Percentiles rank a stretch among this genome's conserved stretches.
Evolutionary conservation across 192 early-diverging fungal genomes (phyloP).

Genomic region (Gonapodya prolifera): DNA sequence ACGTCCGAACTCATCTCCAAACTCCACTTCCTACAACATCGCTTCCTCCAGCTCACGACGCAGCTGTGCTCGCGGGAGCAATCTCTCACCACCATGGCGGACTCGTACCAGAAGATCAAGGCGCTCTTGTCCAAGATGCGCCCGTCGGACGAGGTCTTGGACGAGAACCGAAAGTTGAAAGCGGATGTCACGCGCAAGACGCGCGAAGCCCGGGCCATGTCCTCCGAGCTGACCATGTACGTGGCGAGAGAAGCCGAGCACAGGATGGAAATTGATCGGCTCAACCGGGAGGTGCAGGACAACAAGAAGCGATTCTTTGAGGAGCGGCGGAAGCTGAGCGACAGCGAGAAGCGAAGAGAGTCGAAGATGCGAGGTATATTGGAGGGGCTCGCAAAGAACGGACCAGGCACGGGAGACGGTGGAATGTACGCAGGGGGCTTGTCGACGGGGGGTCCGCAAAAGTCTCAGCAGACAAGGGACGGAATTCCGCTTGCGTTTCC

Average conservation of each 20-base stretch:
- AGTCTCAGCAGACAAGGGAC: not conserved
- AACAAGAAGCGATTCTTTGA: conserved; percentile 45
- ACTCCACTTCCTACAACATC: conserved; percentile 44
- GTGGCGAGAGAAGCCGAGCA: conserved; percentile 19
- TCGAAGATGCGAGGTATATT: not conserved
- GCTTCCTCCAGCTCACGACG: conserved; percentile 7
- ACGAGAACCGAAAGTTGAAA: not conserved
- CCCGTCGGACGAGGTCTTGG: not conserved
- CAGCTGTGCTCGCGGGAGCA: not conserved
- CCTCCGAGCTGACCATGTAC: not conserved
- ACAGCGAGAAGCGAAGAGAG: not conserved
- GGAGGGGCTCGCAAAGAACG: not conserved
- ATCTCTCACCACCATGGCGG: not conserved
- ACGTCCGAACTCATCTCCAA: conserved; percentile 49
- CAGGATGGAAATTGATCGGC: conserved; percentile 43
- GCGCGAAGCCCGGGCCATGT: not conserved
- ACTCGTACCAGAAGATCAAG: not conserved
- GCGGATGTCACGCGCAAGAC: not conserved
- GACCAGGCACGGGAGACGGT: not conserved
- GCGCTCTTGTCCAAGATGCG: not conserved
- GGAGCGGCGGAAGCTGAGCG: not conserved
- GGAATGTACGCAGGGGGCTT: not conserved
- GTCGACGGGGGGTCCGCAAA: not conserved
- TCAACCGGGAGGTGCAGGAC: conserved; percentile 40
- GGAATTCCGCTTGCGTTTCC: not conserved